Evolutionary conservation across 768 basidiomycete species (phyloP).

Genomic region (Guyanaporus albipodus): DNA sequence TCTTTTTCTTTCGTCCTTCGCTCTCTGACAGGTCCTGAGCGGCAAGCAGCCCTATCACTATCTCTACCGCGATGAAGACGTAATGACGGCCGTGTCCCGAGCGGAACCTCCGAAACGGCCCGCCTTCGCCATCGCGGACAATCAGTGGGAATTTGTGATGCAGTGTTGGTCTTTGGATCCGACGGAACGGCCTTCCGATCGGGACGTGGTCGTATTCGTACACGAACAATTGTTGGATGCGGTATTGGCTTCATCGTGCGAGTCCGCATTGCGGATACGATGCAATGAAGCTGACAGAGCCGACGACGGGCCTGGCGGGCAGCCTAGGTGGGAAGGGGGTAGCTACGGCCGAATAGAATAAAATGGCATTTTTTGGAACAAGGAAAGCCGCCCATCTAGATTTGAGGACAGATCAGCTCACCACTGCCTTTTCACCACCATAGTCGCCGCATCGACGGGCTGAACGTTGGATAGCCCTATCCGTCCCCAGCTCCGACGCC

Average conservation of each 20-base stretch:
- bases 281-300: neutral
- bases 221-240: slow-evolving; percentile 12
- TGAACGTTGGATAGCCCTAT: too few species aligned
- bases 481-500: too few species aligned
- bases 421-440: too few species aligned
- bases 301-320: neutral
- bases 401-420: too few species aligned
- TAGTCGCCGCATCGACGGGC: too few species aligned
- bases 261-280: neutral
- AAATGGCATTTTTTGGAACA: too few species aligned
- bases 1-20: neutral
- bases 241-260: neutral
- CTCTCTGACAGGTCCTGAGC: slow-evolving; percentile 16
- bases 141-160: slow-evolving; percentile 23
- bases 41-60: slow-evolving; percentile 24
- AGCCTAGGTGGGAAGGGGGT: neutral
- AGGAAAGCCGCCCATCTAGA: too few species aligned
- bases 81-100: slow-evolving; percentile 17
- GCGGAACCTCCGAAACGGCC: slow-evolving; percentile 15
- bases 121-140: slow-evolving; percentile 8
- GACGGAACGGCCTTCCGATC: slow-evolving; percentile 30
- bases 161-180: slow-evolving; percentile 27
- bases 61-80: slow-evolving; percentile 13
- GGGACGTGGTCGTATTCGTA: slow-evolving; percentile 25
- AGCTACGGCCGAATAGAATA: too few species aligned